Evolutionary conservation across 805 yeast genomes (phyloP).

Genomic region (Saturnispora sekii): DNA sequence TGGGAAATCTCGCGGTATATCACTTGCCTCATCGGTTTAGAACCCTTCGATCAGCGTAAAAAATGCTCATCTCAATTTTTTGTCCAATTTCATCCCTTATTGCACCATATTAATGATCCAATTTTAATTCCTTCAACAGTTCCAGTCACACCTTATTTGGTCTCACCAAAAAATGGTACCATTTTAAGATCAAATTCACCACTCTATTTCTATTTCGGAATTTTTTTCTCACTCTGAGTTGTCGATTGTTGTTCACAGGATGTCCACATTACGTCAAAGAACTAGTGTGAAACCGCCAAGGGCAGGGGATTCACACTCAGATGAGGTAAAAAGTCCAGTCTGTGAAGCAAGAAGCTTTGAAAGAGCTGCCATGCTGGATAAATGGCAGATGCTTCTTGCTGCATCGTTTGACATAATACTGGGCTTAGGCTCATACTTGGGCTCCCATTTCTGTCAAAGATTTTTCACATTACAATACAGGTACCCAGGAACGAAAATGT

Average conservation of each 20-base stretch:
- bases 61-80: background rate
- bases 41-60: background rate
- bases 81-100: background rate
- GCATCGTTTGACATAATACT: constrained; percentile 13
- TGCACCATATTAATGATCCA: background rate
- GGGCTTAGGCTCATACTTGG: constrained; percentile 13
- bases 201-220: background rate
- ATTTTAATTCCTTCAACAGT: background rate
- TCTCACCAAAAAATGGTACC: too few species aligned
- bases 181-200: too few species aligned
- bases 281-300: background rate
- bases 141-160: background rate
- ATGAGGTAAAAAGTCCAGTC: background rate
- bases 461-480: constrained; percentile 34
- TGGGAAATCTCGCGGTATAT: background rate
- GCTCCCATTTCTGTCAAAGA: constrained; percentile 24
- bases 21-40: too few species aligned
- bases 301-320: background rate
- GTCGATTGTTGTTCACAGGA: background rate
- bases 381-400: constrained; percentile 15
- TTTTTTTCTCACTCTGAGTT: background rate
- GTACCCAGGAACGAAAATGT: constrained; percentile 25
- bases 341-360: constrained; percentile 2
- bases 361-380: constrained; percentile 14
- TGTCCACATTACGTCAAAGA: constrained; percentile 3